Evolutionary conservation across 2,329 filamentous ascomycete species (phyloP).

Genomic region (Botrytis elliptica): DNA sequence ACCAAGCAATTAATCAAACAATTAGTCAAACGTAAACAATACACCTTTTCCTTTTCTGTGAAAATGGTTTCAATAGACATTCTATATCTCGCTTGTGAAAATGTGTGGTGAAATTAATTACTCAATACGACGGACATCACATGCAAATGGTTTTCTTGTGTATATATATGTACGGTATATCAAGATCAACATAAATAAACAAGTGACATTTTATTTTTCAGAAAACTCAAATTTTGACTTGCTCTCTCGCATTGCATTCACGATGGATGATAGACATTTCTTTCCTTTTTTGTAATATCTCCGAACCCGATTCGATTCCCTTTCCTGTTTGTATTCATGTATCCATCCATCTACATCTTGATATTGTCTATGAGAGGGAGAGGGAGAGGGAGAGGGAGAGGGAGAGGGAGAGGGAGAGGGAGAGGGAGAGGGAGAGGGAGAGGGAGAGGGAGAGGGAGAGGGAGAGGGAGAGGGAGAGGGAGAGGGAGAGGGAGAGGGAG

Average conservation of each 20-base stretch:
- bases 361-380: background rate
- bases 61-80: background rate
- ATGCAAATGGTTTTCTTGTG: background rate
- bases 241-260: background rate
- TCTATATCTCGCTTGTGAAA: background rate
- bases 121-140: background rate
- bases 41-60: background rate
- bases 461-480: too few species aligned
- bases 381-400: too few species aligned
- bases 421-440: too few species aligned
- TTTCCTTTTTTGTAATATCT: background rate
- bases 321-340: background rate
- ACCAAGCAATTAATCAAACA: background rate
- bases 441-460: too few species aligned
- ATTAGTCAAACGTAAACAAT: background rate
- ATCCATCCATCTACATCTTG: background rate
- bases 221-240: background rate
- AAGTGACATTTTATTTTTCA: background rate
- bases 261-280: background rate
- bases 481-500: too few species aligned
- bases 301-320: background rate
- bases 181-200: background rate
- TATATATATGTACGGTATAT: too few species aligned
- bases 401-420: too few species aligned
- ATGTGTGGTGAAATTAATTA: background rate